Percentiles rank a stretch among this genome's conserved stretches.
Conservation (phyloP, 257 asterid species). For the Capsicum baccatum region DNA sequence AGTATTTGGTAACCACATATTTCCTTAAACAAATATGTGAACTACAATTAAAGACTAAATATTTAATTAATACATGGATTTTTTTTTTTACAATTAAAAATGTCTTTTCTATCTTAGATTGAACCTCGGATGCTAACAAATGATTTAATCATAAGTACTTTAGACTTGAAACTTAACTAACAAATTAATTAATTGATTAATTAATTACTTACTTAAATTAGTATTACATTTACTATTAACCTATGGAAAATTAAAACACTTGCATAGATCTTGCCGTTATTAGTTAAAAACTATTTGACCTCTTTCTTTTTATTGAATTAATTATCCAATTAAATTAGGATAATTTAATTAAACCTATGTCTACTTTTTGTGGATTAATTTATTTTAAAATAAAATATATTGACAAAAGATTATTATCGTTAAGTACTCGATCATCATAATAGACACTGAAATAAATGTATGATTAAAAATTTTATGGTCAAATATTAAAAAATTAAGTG, state of each 20-base stretch:
- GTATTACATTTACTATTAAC: constrained; percentile 4
- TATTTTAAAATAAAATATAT: constrained; percentile 3
- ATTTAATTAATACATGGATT: neutral
- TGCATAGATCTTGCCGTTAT: constrained; percentile 4
- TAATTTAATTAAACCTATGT: neutral
- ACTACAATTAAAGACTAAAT: constrained; percentile 13
- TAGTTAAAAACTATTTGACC: neutral
- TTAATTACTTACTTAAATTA: neutral
- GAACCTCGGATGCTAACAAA: constrained; percentile 28
- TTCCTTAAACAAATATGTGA: constrained; percentile 16
- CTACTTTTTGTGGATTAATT: neutral
- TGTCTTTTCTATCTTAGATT: constrained; percentile 14
- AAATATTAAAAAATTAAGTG: constrained; percentile 9
- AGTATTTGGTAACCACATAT: constrained; percentile 27
- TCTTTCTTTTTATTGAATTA: neutral
- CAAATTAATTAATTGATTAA: neutral
- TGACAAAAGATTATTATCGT: neutral
- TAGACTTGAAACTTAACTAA: neutral
- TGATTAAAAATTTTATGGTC: constrained; percentile 8
- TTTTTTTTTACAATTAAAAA: neutral
- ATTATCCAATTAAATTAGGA: neutral
- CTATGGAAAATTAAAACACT: neutral
- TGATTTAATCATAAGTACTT: constrained; percentile 14
- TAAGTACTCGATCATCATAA: neutral
- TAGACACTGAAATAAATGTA: constrained; percentile 1